Base-by-base conservation (phyloP, 495 filamentous ascomycete genomes). In the Aspergillus homomorphus region DNA sequence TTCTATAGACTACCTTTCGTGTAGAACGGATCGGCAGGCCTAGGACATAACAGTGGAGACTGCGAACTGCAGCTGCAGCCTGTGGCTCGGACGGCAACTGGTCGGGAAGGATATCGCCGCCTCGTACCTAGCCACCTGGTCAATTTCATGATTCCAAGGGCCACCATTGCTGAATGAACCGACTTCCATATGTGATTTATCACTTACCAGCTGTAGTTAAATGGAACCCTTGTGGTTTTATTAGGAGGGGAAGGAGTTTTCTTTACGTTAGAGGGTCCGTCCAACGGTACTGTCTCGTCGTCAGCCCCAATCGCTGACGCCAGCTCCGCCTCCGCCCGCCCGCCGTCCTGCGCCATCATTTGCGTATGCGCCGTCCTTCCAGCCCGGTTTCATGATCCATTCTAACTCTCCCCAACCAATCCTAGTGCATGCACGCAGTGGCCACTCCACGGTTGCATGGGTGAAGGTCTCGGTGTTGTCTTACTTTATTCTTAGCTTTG, bases 261-360 rank as follows among this genome's bases (percentile, higher is more conserved):
- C n/a, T n/a, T n/a, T n/a, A n/a, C n/a, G n/a, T n/a, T n/a, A 12
- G 12, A 12, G 4, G 33, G 2, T 38, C 33, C 3, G 24, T 45
- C 12, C 18, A 38, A 22, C 45, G 14, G 43, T 22, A 23, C 7
- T 3, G 44, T 45, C 43, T 57, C 45, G 45, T 57, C 54, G 54
- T 57, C 54, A 57, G 48, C 45, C 33, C 33, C 33, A 12, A 30
- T 10, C n/a, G 54, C 54, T 50, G 54, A 57, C 54, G 54, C 54
- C 54, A 57, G 54, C 54, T 49, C 45, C 54, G 54, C 54, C 45
- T 50, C 54, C 49, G 56, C 56, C 46, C 49, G 56, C 49, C 20
- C 48, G 24, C 49, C 15, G 16, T 44, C 22, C 42, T 30, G 62
- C 30, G 30, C 62, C 62, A 66, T 60, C 56, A 33, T 45, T 58